phyloP scores from a whole-genome alignment of 2,329 filamentous ascomycete species.

The Fusarium sp. region DNA sequence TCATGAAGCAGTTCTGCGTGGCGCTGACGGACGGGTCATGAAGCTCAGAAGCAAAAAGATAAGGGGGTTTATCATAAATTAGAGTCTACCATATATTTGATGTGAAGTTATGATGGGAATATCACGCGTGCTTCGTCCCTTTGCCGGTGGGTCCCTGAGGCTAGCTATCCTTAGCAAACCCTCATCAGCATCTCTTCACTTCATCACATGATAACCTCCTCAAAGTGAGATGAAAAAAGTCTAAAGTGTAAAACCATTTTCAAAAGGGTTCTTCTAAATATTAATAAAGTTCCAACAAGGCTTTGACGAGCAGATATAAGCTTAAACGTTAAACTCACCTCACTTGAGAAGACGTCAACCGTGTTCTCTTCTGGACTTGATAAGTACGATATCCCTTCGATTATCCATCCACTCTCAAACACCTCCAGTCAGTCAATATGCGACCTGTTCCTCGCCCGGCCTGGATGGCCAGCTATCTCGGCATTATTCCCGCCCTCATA shows the following conservation, averaged over 20 bases:
- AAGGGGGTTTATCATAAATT: neutral
- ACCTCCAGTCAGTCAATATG: neutral
- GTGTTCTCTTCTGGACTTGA: neutral
- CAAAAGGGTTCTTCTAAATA: neutral
- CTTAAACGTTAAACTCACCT: neutral
- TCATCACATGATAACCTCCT: neutral
- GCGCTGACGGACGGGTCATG: too few species aligned
- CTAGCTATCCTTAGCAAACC: neutral
- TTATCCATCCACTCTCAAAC: neutral
- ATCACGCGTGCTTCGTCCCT: neutral
- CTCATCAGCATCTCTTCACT: neutral
- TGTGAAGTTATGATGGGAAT: neutral
- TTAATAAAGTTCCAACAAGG: neutral
- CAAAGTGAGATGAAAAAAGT: neutral
- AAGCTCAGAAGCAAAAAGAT: neutral
- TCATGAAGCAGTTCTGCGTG: neutral
- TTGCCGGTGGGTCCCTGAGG: too few species aligned
- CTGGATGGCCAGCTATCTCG: neutral
- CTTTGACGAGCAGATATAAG: neutral
- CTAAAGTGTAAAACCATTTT: neutral
- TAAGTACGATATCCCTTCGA: neutral
- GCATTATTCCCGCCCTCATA: constrained; percentile 3
- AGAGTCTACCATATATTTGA: neutral
- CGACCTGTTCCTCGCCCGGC: neutral
- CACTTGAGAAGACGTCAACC: neutral